phyloP scores from a whole-genome alignment of 768 basidiomycete species.

The Daedaleopsis sinensis region DNA sequence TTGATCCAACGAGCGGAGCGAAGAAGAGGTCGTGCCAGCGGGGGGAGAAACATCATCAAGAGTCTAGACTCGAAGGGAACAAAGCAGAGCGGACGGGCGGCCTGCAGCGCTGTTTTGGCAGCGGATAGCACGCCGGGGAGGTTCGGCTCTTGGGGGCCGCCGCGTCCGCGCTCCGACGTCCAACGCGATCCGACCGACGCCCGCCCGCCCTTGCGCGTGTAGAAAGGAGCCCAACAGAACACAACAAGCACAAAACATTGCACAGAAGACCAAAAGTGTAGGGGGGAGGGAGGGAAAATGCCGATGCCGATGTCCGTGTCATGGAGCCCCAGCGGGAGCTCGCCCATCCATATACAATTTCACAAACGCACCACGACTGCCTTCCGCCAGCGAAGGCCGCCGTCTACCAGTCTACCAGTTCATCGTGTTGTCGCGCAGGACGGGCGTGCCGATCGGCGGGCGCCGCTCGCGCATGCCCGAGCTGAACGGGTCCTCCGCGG shows the following conservation, averaged over 20 bases:
- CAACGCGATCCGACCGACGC: background rate
- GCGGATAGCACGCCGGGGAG: background rate
- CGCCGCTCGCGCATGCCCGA: conserved; percentile 58
- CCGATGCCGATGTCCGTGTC: background rate
- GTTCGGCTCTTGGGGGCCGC: background rate
- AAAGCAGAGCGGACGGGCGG: background rate
- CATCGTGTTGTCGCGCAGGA: conserved; percentile 81
- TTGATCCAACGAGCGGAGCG: too few relatives aligned
- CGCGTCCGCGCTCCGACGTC: background rate
- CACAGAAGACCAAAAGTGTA: background rate
- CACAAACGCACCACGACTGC: background rate
- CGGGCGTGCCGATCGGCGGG: conserved; percentile 73
- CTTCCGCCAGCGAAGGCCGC: background rate
- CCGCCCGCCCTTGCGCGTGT: background rate
- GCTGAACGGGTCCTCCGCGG: conserved; percentile 40
- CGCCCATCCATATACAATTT: background rate
- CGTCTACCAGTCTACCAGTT: conserved; percentile 58
- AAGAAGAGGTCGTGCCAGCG: conserved; percentile 7
- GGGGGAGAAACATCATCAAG: background rate
- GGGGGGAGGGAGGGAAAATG: background rate
- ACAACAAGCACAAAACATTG: background rate
- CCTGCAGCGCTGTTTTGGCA: background rate
- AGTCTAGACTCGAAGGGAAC: too few relatives aligned
- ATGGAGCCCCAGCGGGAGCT: background rate
- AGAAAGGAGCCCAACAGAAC: background rate